Percentiles rank a stretch among this genome's conserved stretches.
Conservation (phyloP, 2,329 filamentous ascomycete species). For the Colletotrichum sp. region DNA sequence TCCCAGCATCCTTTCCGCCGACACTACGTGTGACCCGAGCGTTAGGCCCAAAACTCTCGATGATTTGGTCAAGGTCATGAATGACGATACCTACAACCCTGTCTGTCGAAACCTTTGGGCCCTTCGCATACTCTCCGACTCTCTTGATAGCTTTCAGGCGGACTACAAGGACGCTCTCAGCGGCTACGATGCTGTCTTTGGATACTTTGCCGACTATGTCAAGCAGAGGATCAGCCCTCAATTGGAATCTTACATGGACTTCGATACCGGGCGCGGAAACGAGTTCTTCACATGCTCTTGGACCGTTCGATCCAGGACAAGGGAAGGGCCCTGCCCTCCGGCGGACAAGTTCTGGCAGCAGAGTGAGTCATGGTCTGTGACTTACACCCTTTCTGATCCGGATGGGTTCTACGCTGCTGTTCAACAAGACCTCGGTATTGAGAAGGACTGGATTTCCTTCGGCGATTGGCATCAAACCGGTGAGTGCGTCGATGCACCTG, state of each 20-base stretch:
- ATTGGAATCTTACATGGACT: neutral
- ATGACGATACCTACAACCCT: neutral
- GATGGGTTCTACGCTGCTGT: neutral
- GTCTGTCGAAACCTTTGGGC: neutral
- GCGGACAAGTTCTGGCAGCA: neutral
- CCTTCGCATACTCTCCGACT: neutral
- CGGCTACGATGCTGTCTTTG: neutral
- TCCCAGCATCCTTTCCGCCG: too few species aligned
- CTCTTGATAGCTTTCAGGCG: neutral
- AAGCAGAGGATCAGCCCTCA: neutral
- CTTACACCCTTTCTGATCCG: neutral
- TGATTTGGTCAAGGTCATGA: rapidly evolving
- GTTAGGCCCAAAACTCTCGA: neutral
- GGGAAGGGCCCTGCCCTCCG: neutral
- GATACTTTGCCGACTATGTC: neutral
- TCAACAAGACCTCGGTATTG: neutral
- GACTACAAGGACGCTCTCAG: neutral
- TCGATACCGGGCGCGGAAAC: neutral
- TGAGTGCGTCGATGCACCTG: neutral
- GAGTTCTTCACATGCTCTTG: neutral
- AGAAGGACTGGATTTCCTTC: neutral
- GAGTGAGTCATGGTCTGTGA: neutral
- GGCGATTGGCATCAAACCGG: neutral
- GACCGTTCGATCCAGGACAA: neutral
- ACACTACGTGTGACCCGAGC: too few species aligned